Percentiles rank a stretch among this genome's conserved stretches.
phyloP scores from a whole-genome alignment of 495 filamentous ascomycete genomes.

The Penicillium tannophilum region DNA sequence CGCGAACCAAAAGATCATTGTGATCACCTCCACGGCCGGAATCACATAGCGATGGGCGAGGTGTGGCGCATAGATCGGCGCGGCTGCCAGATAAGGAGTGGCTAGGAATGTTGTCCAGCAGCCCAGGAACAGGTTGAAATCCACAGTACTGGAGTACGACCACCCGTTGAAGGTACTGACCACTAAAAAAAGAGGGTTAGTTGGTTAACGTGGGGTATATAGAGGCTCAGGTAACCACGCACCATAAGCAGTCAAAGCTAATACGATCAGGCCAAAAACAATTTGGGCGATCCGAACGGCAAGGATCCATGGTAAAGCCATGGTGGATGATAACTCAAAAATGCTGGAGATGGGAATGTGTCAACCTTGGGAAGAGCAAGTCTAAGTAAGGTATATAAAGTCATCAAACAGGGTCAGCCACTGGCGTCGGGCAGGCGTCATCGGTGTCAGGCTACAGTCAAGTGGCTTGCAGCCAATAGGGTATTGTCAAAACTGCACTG shows the following conservation, averaged over 20 bases:
- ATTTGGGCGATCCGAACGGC: slow-evolving; percentile 65
- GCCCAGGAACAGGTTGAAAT: slow-evolving; percentile 74
- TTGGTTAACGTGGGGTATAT: background rate
- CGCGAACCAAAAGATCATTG: slow-evolving; percentile 88
- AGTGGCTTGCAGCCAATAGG: slow-evolving; percentile 10
- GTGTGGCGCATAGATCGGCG: slow-evolving; percentile 59
- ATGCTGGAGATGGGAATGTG: background rate
- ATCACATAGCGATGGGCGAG: slow-evolving; percentile 62
- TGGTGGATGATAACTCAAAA: slow-evolving; percentile 1
- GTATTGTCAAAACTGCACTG: background rate
- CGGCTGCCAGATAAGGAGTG: slow-evolving; percentile 64
- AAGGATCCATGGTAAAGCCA: slow-evolving; percentile 52
- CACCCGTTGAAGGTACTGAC: slow-evolving; percentile 32
- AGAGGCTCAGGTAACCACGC: slow-evolving; percentile 21
- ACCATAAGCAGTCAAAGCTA: slow-evolving; percentile 75
- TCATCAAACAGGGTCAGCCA: slow-evolving; percentile 22
- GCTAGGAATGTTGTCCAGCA: slow-evolving; percentile 71
- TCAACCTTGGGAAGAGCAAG: background rate
- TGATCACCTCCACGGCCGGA: slow-evolving; percentile 66
- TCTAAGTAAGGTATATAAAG: background rate
- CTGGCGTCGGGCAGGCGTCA: slow-evolving; percentile 30
- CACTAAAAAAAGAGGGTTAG: slow-evolving; percentile 22
- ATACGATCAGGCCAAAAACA: slow-evolving; percentile 67
- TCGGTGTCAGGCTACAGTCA: slow-evolving; percentile 22
- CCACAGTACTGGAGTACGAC: slow-evolving; percentile 46